These are phyloP conservation scores for Penicillium coffeae DNA, from an alignment of 495 filamentous ascomycete species.

Conservation along the genomic window DNA sequence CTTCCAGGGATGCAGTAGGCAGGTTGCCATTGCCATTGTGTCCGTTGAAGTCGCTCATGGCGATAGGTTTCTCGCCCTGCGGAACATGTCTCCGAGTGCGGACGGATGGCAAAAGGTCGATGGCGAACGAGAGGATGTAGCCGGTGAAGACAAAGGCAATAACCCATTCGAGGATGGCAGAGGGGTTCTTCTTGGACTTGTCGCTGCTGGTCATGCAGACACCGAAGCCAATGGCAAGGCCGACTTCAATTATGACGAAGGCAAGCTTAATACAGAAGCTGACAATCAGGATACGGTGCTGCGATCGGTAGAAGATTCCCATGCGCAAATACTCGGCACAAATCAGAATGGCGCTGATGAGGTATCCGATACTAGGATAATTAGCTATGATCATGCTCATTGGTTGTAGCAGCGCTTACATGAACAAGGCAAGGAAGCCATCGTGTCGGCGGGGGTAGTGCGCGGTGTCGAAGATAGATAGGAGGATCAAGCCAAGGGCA, in stretches of 20 bases:
- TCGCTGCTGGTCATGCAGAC: slow-evolving; percentile 31
- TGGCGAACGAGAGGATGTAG: slow-evolving; percentile 81
- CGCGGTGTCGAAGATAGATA: slow-evolving; percentile 80
- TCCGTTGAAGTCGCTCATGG: no score
- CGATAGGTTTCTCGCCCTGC: slow-evolving; percentile 48
- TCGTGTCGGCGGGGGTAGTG: slow-evolving; percentile 64
- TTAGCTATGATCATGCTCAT: neutral
- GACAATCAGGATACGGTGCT: slow-evolving; percentile 65
- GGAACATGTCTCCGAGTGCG: slow-evolving; percentile 53
- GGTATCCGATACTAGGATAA: slow-evolving; percentile 45
- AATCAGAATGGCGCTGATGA: slow-evolving; percentile 77
- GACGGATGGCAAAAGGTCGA: slow-evolving; percentile 82
- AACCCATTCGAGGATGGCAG: slow-evolving; percentile 71
- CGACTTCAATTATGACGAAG: slow-evolving; percentile 77
- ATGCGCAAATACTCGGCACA: slow-evolving; percentile 85
- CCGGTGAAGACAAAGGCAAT: slow-evolving; percentile 88
- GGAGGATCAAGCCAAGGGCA: slow-evolving; percentile 71
- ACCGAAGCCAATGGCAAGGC: slow-evolving; percentile 65
- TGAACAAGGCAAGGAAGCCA: slow-evolving; percentile 77
- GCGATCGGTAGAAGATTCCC: slow-evolving; percentile 64
- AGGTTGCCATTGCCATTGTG: slow-evolving; percentile 16
- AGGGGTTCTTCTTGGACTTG: slow-evolving; percentile 44
- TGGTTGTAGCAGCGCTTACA: slow-evolving; percentile 45
- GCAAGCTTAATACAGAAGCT: slow-evolving; percentile 78
- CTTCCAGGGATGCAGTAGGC: slow-evolving; percentile 23